Conservation (phyloP, 75 land plant species). For the Sequoiadendron giganteum region DNA sequence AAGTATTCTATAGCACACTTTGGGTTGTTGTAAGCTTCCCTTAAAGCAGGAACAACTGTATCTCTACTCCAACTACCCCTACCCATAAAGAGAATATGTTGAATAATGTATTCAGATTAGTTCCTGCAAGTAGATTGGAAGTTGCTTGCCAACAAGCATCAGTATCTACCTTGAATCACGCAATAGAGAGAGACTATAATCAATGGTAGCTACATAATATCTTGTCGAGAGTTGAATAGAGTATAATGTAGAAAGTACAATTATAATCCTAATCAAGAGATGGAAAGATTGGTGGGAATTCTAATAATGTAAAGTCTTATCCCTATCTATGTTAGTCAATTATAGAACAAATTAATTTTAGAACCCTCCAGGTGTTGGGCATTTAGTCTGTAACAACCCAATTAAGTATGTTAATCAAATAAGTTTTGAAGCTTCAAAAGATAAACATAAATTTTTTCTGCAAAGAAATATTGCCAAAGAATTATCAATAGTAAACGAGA, state of each 20-base stretch:
- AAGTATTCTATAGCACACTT: conserved; percentile 95
- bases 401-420: neutral
- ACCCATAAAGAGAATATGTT: conserved; percentile 91
- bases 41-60: conserved; percentile 74
- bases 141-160: too few species aligned
- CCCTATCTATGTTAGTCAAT: too few species aligned
- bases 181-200: neutral
- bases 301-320: too few species aligned
- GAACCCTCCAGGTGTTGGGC: conserved; percentile 21
- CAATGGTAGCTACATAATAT: neutral
- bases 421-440: neutral
- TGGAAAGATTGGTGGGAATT: neutral
- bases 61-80: conserved; percentile 95
- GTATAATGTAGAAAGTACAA: neutral
- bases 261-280: neutral
- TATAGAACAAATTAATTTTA: neutral
- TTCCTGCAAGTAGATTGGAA: conserved; percentile 23
- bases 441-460: too few species aligned
- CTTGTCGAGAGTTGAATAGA: too few species aligned
- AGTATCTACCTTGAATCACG: too few species aligned
- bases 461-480: too few species aligned
- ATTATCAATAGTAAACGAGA: too few species aligned
- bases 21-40: conserved; percentile 96
- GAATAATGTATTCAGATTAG: conserved; percentile 64
- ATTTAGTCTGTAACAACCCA: neutral